phyloP scores from a whole-genome alignment of 768 basidiomycete genomes.

The Mycena chlorophos region DNA sequence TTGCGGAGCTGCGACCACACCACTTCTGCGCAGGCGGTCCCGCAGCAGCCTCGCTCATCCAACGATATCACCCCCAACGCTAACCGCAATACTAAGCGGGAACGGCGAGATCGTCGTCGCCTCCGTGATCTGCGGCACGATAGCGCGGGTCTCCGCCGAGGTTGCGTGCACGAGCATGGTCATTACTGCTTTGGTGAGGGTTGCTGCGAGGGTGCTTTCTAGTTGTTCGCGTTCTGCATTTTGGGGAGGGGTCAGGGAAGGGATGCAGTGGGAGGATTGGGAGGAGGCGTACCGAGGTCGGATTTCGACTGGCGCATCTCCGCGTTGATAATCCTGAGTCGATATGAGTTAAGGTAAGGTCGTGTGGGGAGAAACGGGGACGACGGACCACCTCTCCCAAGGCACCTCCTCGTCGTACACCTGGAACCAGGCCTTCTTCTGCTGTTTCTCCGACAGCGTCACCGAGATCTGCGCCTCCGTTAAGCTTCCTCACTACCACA shows the following conservation, averaged over 20 bases:
- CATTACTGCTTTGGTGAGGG: constrained; percentile 64
- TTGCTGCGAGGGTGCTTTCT: constrained; percentile 55
- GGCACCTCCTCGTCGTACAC: not conserved
- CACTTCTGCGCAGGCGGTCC: too few species aligned
- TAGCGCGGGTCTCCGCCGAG: constrained; percentile 71
- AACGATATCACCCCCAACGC: constrained; percentile 66
- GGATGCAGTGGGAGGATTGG: not conserved
- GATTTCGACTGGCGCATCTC: constrained; percentile 72
- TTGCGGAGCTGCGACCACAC: too few species aligned
- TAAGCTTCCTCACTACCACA: too few species aligned
- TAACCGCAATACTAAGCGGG: constrained; percentile 69
- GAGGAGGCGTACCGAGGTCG: constrained; percentile 68
- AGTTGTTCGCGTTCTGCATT: constrained; percentile 49
- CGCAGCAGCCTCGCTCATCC: too few species aligned
- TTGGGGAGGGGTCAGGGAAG: not conserved
- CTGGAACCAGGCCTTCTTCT: constrained; percentile 77
- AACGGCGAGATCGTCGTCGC: constrained; percentile 78
- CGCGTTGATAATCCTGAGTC: constrained; percentile 70
- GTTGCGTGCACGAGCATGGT: constrained; percentile 78
- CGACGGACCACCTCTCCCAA: constrained; percentile 79
- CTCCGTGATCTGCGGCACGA: constrained; percentile 80
- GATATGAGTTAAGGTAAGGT: not conserved
- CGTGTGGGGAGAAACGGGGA: not conserved
- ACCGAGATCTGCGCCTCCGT: constrained; percentile 56
- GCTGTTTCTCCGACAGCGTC: constrained; percentile 74